These are phyloP conservation scores for Falciphora oryzae DNA, from an alignment of 2,329 filamentous ascomycete species.

Conservation along the genomic window DNA sequence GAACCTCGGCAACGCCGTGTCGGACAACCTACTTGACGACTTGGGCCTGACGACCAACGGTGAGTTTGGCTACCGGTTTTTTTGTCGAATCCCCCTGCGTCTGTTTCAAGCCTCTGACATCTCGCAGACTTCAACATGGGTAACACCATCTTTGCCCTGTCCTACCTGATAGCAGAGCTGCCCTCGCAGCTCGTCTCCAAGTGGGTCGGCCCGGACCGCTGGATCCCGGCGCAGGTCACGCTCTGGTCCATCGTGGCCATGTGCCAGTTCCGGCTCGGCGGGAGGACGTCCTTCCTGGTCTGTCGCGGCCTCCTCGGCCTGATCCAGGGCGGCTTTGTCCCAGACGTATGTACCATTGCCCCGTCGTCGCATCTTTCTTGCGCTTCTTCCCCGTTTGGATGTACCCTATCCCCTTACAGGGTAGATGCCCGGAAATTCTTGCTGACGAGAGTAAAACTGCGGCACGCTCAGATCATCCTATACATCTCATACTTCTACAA, in stretches of 20 bases:
- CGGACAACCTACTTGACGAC: conserved; percentile 26
- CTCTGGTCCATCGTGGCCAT: conserved; percentile 28
- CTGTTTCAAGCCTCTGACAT: conserved; percentile 15
- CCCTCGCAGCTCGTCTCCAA: conserved; percentile 57
- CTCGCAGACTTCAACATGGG: conserved; percentile 44
- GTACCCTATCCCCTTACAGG: no score
- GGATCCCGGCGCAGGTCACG: conserved; percentile 31
- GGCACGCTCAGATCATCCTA: conserved; percentile 16
- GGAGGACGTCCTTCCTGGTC: conserved; percentile 23
- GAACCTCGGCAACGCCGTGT: conserved; percentile 29
- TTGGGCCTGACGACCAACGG: conserved; percentile 29
- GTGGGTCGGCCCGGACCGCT: conserved; percentile 32
- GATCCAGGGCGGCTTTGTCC: conserved; percentile 30
- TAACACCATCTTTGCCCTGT: conserved; percentile 47
- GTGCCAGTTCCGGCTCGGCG: conserved; percentile 24
- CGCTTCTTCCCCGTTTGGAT: no score
- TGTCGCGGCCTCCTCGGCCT: conserved; percentile 27
- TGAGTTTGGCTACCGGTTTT: no score
- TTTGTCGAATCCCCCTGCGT: conserved; percentile 20
- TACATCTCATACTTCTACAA: conserved; percentile 32
- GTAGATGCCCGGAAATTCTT: background rate
- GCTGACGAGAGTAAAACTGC: background rate
- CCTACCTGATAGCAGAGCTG: conserved; percentile 51
- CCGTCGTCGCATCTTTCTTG: no score
- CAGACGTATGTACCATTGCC: conserved; percentile 18